A percentile compares a stretch with the other conserved stretches of the same genome.
Evolutionary conservation across 306 rosid genomes (phyloP).

Genomic region (Dalbergia oliveri): DNA sequence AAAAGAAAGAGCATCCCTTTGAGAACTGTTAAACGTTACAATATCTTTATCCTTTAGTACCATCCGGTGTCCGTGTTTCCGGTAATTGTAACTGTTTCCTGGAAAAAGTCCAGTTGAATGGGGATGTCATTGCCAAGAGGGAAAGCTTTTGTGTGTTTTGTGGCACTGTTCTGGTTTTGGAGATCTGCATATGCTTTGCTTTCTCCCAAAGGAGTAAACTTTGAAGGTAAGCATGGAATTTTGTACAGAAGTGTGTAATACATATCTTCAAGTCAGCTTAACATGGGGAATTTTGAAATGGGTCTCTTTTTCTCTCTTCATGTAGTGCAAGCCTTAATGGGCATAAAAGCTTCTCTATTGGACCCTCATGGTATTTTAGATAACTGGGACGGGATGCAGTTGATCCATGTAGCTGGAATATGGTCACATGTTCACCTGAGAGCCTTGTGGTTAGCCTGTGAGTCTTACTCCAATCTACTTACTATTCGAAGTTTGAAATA

Average conservation of each 20-base stretch:
- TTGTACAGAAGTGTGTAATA: neutral
- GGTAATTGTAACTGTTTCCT: conserved; percentile 42
- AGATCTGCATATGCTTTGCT: conserved; percentile 71
- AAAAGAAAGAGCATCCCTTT: conserved; percentile 49
- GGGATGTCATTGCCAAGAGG: conserved; percentile 46
- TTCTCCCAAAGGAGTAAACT: conserved; percentile 97
- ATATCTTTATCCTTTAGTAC: conserved; percentile 38
- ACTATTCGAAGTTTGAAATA: conserved; percentile 38
- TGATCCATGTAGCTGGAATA: conserved; percentile 99
- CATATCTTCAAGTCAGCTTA: conserved; percentile 24
- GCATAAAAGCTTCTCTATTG: conserved; percentile 66
- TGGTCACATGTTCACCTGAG: conserved; percentile 93
- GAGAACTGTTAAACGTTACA: conserved; percentile 45
- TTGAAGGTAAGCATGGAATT: conserved; percentile 70
- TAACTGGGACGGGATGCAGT: conserved; percentile 94
- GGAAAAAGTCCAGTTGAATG: conserved; percentile 53
- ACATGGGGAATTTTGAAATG: conserved; percentile 44
- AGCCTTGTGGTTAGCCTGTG: conserved; percentile 83
- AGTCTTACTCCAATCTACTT: conserved; percentile 47
- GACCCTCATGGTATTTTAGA: conserved; percentile 97
- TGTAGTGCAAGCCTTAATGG: conserved; percentile 95
- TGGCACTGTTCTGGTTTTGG: conserved; percentile 61
- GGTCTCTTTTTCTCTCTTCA: neutral
- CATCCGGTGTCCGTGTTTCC: conserved; percentile 1
- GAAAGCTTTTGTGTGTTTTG: conserved; percentile 60